phyloP scores from a whole-genome alignment of 2,329 filamentous ascomycete genomes.

The Penicillium frequentans region DNA sequence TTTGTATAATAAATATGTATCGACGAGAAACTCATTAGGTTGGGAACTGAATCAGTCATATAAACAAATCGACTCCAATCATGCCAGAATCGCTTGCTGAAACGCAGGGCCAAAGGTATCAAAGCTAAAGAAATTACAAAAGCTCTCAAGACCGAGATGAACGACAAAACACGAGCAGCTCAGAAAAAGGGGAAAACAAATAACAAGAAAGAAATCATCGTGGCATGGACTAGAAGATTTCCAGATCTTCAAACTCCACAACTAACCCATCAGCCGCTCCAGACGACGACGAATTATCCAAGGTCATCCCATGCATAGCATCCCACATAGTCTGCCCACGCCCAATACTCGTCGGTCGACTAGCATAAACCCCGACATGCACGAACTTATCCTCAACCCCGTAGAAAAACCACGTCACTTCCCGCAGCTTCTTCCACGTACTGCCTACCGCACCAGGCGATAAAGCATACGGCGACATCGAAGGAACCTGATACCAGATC shows the following conservation, averaged over 20 bases:
- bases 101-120: slow-evolving; percentile 19
- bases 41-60: neutral
- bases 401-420: slow-evolving; percentile 64
- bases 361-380: slow-evolving; percentile 60
- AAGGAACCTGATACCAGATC: slow-evolving; percentile 57
- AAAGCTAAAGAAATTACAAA: neutral
- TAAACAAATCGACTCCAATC: slow-evolving; percentile 17
- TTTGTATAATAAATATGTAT: neutral
- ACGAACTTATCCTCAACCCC: slow-evolving; percentile 60
- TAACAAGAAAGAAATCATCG: neutral
- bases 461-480: slow-evolving; percentile 30
- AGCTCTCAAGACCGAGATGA: slow-evolving; percentile 1
- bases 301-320: slow-evolving; percentile 35
- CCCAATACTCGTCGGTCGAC: slow-evolving; percentile 52
- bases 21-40: neutral
- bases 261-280: slow-evolving; percentile 41
- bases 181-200: slow-evolving; percentile 26
- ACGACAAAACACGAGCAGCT: slow-evolving; percentile 38
- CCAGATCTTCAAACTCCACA: slow-evolving; percentile 53
- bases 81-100: slow-evolving; percentile 23
- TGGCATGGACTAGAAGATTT: slow-evolving; percentile 44
- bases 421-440: slow-evolving; percentile 58
- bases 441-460: slow-evolving; percentile 42
- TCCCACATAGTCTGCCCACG: slow-evolving; percentile 41
- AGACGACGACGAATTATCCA: slow-evolving; percentile 21